These are phyloP conservation scores for Termitomyces sp. DNA, from an alignment of 768 basidiomycete species.

Conservation along the genomic window DNA sequence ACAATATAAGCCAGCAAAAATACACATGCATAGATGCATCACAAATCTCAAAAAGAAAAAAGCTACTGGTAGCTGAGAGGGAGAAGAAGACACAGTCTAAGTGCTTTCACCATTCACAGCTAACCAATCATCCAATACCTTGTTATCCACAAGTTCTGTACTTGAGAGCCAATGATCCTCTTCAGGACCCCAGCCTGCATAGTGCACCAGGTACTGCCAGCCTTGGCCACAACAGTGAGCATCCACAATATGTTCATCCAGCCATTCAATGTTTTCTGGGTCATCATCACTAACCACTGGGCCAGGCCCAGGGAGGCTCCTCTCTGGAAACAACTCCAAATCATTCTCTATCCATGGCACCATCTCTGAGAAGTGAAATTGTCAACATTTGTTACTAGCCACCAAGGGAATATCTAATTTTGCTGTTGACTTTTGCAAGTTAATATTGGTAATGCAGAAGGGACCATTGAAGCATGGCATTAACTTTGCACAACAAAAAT, in stretches of 20 bases:
- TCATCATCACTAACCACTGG: neutral
- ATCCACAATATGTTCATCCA: conserved; percentile 28
- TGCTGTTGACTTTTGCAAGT: neutral
- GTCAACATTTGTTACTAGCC: neutral
- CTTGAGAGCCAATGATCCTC: conserved; percentile 27
- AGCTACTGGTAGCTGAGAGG: neutral
- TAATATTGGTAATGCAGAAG: too few relatives aligned
- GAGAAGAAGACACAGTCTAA: too few relatives aligned
- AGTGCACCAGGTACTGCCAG: conserved; percentile 28
- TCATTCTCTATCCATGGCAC: neutral
- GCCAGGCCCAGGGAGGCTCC: neutral
- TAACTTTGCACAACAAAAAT: too few relatives aligned
- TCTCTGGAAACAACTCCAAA: neutral
- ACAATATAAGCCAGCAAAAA: neutral
- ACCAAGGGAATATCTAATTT: neutral
- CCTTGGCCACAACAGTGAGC: conserved; percentile 20
- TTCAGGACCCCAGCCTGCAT: conserved; percentile 27
- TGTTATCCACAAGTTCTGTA: conserved; percentile 18
- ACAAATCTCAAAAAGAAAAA: neutral
- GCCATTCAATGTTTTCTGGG: neutral
- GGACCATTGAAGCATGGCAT: too few relatives aligned
- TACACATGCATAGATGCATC: neutral
- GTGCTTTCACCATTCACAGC: neutral
- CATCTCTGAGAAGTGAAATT: neutral
- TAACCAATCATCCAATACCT: conserved; percentile 18